Evolutionary conservation across 305 asterid species (phyloP).

Genomic region (Ilex paraguariensis): DNA sequence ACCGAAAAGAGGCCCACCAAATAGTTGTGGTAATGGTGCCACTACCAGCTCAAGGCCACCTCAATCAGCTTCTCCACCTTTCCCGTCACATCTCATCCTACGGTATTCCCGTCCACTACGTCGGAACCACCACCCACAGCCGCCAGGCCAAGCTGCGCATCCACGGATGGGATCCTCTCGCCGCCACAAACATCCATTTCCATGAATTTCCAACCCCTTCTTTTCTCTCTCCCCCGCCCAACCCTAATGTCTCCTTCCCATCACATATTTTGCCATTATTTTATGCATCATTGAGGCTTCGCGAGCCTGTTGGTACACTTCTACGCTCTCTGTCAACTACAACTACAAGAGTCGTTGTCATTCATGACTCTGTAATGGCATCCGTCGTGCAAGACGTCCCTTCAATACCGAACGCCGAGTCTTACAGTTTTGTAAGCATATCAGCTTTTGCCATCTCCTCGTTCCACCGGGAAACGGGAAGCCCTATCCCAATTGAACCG

Average conservation of each 20-base stretch:
- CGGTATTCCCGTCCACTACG: too few species aligned
- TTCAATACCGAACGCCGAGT: constrained; percentile 38
- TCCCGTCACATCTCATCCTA: too few species aligned
- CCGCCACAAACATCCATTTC: too few species aligned
- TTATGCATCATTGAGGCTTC: constrained; percentile 28
- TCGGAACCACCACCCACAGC: too few species aligned
- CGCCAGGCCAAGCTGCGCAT: too few species aligned
- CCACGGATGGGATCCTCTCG: too few species aligned
- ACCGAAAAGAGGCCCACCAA: neutral
- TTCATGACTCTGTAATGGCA: constrained; percentile 38
- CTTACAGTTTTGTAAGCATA: constrained; percentile 38
- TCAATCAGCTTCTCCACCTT: too few species aligned
- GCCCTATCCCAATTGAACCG: constrained; percentile 18
- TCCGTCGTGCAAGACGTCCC: constrained; percentile 42
- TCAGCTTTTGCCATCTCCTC: constrained; percentile 41
- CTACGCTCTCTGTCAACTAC: constrained; percentile 18
- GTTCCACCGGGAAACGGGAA: constrained; percentile 21
- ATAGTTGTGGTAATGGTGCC: too few species aligned
- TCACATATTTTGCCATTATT: constrained; percentile 40
- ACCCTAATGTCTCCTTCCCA: constrained; percentile 43
- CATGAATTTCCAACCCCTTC: too few species aligned
- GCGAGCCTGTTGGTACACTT: constrained; percentile 32
- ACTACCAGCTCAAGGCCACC: too few species aligned
- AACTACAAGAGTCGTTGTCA: constrained; percentile 5
- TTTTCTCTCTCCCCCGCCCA: constrained; percentile 17